Evolutionary conservation across 2,329 filamentous ascomycete species (phyloP), one percentile per base, ranked within the genome.

Genomic region (Rugonectria rugulosa): DNA sequence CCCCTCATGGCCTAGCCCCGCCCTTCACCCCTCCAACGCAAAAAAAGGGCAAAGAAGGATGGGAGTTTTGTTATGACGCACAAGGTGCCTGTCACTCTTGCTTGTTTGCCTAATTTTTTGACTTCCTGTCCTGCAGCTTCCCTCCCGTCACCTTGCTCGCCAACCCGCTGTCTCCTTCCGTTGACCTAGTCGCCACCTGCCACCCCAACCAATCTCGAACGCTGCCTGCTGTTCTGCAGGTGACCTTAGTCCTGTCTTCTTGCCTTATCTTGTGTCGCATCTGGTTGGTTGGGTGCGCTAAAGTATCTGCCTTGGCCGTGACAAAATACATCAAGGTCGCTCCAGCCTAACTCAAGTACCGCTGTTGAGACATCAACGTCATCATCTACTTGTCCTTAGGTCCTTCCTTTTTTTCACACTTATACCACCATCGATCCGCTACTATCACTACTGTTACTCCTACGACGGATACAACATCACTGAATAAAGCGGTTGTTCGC

Each of bases 61-160:
- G 32, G 44, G 41, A 19, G 62, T 34, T 50, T 63, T 67, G 64
- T 66, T 67, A 68, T 68, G 66, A 68, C 66, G 65, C 65, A 68
- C 54, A 32, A 38, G 58, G 49, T 49, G 41, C 50, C 45, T 55
- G 31, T 42, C 45, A 42, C 29, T 29, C 7, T 41, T 45, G 40
- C 8, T 21, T 53, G 15, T 7, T 20, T 40, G 43, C 54, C 43
- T 57, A 53, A 45, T 31, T 34, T 26, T 42, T 37, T 15, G 53
- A n/a, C 41, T 42, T 57, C 32, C 32, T 20, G 15, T 23, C 27
- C 37, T n/a, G 20, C 36, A 12, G 17, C 24, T 19, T n/a, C 47
- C 32, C 10, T 36, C 32, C 32, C 32, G 15, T 36, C 32, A 15
- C 32, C n/a, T 36, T 19, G 32, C 11, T 15, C 6, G 34, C 29